A percentile compares a stretch with the other conserved stretches of the same genome.
Conservation (phyloP, 768 basidiomycete genomes). For the Leccinellum luteum region DNA sequence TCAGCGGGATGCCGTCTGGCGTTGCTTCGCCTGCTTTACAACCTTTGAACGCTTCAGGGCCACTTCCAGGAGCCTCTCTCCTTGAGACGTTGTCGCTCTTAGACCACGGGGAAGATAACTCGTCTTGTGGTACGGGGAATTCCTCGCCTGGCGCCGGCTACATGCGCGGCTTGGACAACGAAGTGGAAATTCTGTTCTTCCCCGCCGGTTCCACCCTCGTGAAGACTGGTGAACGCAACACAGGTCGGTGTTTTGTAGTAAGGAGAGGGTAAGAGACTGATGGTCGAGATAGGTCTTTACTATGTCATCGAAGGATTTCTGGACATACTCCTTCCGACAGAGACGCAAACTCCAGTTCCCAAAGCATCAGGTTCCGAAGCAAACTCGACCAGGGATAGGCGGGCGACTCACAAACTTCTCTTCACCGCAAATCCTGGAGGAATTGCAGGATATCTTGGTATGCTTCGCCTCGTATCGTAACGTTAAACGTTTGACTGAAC, state of each 20-base stretch:
- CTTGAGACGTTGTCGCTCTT: constrained; percentile 74
- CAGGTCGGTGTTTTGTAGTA: constrained; percentile 47
- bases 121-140: constrained; percentile 60
- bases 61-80: constrained; percentile 47
- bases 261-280: neutral
- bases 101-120: constrained; percentile 65
- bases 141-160: constrained; percentile 52
- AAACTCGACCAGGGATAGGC: constrained; percentile 33
- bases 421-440: constrained; percentile 98
- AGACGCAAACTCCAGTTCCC: constrained; percentile 5
- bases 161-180: constrained; percentile 87
- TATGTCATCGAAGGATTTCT: constrained; percentile 96
- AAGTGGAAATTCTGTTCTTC: constrained; percentile 95
- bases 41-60: constrained; percentile 41
- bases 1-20: constrained; percentile 63
- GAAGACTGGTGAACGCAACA: constrained; percentile 85
- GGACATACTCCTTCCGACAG: constrained; percentile 76
- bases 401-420: constrained; percentile 59
- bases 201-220: constrained; percentile 82
- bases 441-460: constrained; percentile 93
- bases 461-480: constrained; percentile 10
- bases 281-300: constrained; percentile 59
- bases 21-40: constrained; percentile 65
- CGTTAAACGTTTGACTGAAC: neutral
- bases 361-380: constrained; percentile 28